phyloP scores from a whole-genome alignment of 2,329 filamentous ascomycete species.

The Aspergillus fumigatiaffinis region DNA sequence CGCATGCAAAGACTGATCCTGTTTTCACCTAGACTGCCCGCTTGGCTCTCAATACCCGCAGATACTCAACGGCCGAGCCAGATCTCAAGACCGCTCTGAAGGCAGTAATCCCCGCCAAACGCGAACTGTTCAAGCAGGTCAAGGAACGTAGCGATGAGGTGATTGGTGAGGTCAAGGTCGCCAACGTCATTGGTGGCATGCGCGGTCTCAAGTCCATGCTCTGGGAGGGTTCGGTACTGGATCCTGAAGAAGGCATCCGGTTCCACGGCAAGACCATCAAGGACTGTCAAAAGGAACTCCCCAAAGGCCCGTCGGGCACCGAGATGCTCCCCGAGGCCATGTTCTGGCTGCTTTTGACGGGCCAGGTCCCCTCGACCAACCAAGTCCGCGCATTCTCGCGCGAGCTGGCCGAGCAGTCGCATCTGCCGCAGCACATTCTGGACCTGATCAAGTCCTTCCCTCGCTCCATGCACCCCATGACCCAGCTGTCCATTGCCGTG shows the following conservation, averaged over 20 bases:
- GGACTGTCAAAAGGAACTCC: conserved; percentile 89
- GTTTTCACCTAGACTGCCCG: conserved; percentile 9
- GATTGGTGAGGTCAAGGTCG: conserved; percentile 88
- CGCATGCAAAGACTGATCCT: neutral
- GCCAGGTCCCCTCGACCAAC: conserved; percentile 75
- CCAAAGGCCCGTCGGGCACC: conserved; percentile 82
- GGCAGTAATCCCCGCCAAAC: conserved; percentile 82
- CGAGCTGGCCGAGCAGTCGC: conserved; percentile 80
- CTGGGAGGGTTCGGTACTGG: conserved; percentile 96
- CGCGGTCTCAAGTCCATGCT: conserved; percentile 96
- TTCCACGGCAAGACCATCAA: conserved; percentile 98
- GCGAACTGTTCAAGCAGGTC: conserved; percentile 89
- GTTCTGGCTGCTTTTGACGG: conserved; percentile 98
- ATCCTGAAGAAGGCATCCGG: conserved; percentile 93
- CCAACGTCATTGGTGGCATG: conserved; percentile 95
- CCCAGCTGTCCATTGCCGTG: conserved; percentile 91
- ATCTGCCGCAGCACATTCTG: conserved; percentile 76
- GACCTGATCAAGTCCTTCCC: conserved; percentile 90
- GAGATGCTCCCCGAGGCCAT: conserved; percentile 99
- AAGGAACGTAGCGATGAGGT: conserved; percentile 78
- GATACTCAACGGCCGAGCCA: conserved; percentile 65
- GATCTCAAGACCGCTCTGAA: conserved; percentile 85
- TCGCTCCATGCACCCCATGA: conserved; percentile 92
- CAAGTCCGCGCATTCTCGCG: conserved; percentile 81
- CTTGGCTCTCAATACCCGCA: conserved; percentile 17